Percentiles rank a stretch among this genome's conserved stretches.
phyloP scores from a whole-genome alignment of 2,329 filamentous ascomycete species.

The Talaromyces sp. region DNA sequence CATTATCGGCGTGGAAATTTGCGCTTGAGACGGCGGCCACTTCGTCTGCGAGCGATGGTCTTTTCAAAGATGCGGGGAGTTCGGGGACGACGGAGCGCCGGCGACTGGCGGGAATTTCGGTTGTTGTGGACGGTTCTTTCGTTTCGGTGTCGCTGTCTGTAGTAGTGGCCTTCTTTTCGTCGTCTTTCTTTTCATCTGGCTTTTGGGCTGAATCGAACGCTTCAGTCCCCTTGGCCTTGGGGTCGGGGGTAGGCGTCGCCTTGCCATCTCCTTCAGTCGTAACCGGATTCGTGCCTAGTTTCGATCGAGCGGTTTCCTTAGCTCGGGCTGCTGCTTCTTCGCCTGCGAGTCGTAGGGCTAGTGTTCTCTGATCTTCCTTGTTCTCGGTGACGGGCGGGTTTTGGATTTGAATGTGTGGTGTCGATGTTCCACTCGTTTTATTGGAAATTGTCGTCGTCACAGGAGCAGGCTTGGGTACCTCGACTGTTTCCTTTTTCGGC shows the following conservation, averaged over 20 bases:
- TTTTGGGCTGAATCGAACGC: background rate
- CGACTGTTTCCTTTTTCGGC: slow-evolving; percentile 21
- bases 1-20: slow-evolving; percentile 38
- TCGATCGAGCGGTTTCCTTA: slow-evolving; percentile 27
- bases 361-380: slow-evolving; percentile 36
- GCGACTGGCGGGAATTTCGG: slow-evolving; percentile 20
- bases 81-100: slow-evolving; percentile 32
- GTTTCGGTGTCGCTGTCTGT: background rate
- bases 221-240: slow-evolving; percentile 16
- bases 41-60: slow-evolving; percentile 35
- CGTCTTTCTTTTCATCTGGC: background rate
- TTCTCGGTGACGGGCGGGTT: slow-evolving; percentile 34
- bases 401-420: slow-evolving; percentile 39
- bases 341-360: slow-evolving; percentile 44
- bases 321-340: slow-evolving; percentile 39
- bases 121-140: slow-evolving; percentile 1
- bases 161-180: background rate
- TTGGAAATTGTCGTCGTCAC: background rate
- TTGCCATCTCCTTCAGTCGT: slow-evolving; percentile 19
- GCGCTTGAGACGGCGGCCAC: slow-evolving; percentile 36
- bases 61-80: slow-evolving; percentile 21
- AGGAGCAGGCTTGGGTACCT: slow-evolving; percentile 22
- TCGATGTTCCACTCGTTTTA: background rate
- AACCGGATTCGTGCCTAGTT: slow-evolving; percentile 17
- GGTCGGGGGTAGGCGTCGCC: slow-evolving; percentile 15